Percentiles rank a stretch among this genome's conserved stretches.
Conservation (phyloP, 768 basidiomycete genomes). For the Tricholoma hemisulphureum region DNA sequence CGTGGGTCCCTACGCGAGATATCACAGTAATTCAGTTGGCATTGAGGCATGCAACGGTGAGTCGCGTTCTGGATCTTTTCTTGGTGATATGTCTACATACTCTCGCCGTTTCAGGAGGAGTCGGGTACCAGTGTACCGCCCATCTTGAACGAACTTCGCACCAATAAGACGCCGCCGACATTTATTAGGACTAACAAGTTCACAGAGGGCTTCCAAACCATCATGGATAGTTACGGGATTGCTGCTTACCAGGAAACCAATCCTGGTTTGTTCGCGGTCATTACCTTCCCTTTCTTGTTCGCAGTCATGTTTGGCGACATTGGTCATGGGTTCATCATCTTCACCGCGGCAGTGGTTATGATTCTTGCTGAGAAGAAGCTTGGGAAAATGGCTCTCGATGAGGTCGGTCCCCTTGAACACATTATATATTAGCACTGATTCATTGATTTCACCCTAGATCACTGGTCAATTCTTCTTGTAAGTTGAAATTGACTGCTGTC, state of each 20-base stretch:
- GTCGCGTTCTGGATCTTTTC: slow-evolving; percentile 29
- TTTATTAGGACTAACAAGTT: slow-evolving; percentile 95
- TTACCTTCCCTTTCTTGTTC: slow-evolving; percentile 97
- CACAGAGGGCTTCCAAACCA: slow-evolving; percentile 94
- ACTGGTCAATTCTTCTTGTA: slow-evolving; percentile 89
- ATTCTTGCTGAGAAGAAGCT: slow-evolving; percentile 82
- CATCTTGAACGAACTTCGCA: slow-evolving; percentile 86
- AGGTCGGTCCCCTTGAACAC: slow-evolving; percentile 43
- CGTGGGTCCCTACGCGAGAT: slow-evolving; percentile 95
- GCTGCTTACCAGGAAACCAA: slow-evolving; percentile 96
- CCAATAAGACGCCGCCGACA: slow-evolving; percentile 90
- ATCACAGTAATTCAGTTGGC: slow-evolving; percentile 83
- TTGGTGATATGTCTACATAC: neutral
- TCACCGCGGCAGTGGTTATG: slow-evolving; percentile 77
- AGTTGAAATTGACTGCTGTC: slow-evolving; percentile 33
- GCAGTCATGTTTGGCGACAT: slow-evolving; percentile 99
- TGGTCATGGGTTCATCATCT: slow-evolving; percentile 88
- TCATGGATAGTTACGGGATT: slow-evolving; percentile 97
- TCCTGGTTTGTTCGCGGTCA: slow-evolving; percentile 87
- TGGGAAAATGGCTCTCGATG: slow-evolving; percentile 70
- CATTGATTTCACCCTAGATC: slow-evolving; percentile 49
- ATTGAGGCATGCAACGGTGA: slow-evolving; percentile 78
- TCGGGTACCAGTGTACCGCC: slow-evolving; percentile 92
- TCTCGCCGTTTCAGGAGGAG: slow-evolving; percentile 59
- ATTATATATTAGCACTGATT: neutral